A percentile compares a stretch with the other conserved stretches of the same genome.
Evolutionary conservation across 306 rosid genomes (phyloP).

Genomic region (Cicer arietinum): DNA sequence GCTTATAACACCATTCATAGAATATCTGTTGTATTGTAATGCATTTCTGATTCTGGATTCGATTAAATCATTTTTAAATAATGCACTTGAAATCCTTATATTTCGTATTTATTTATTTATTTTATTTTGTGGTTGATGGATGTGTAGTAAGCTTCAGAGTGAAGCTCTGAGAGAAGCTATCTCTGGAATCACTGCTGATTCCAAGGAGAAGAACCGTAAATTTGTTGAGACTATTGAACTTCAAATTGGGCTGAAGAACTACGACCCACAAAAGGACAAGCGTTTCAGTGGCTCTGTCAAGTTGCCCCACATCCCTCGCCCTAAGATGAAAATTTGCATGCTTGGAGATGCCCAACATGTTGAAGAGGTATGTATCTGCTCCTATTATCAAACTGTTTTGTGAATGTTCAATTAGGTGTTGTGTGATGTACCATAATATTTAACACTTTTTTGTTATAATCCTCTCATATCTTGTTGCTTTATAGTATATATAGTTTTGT

Average conservation of each 20-base stretch:
- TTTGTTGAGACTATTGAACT: conserved; percentile 45
- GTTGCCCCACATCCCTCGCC: conserved; percentile 88
- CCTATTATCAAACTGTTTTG: not conserved
- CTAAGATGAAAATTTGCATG: conserved; percentile 68
- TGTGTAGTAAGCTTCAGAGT: conserved; percentile 79
- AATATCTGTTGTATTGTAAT: not conserved
- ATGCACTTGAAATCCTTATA: not conserved
- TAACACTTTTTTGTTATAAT: not conserved
- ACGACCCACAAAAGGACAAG: conserved; percentile 44
- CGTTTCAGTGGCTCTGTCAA: conserved; percentile 87
- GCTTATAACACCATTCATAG: not conserved
- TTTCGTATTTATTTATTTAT: not conserved
- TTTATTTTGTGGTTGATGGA: not conserved
- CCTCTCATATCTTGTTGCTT: not conserved
- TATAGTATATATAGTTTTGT: not conserved
- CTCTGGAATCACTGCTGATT: conserved; percentile 54
- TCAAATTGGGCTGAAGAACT: conserved; percentile 42
- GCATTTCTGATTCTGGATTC: not conserved
- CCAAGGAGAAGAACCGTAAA: conserved; percentile 44
- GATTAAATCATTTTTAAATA: not conserved
- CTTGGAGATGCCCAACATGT: conserved; percentile 49
- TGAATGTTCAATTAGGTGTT: not conserved
- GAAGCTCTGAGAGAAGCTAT: conserved; percentile 75
- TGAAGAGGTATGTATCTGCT: conserved; percentile 63
- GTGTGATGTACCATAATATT: too few relatives aligned